phyloP scores from a whole-genome alignment of 2,329 filamentous ascomycete genomes.

The Arthrobotrys sinensis region DNA sequence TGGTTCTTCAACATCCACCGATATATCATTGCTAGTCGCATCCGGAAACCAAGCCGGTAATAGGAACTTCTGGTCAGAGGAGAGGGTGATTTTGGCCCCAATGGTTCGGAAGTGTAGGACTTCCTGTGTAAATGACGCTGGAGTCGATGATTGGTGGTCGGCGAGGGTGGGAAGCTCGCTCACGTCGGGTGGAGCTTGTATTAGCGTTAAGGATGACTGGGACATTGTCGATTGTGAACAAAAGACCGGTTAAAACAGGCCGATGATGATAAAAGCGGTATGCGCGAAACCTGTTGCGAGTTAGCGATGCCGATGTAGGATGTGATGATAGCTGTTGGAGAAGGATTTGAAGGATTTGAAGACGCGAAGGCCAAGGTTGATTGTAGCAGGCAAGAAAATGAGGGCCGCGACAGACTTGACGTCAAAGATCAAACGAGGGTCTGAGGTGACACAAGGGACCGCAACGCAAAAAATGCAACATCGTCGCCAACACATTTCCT shows the following conservation, averaged over 20 bases:
- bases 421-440: slow-evolving; percentile 19
- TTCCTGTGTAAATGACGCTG: slow-evolving; percentile 52
- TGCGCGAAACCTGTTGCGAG: background rate
- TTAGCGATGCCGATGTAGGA: background rate
- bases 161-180: slow-evolving; percentile 50
- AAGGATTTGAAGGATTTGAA: background rate
- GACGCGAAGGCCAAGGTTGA: background rate
- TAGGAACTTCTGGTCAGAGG: slow-evolving; percentile 58
- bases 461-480: slow-evolving; percentile 49
- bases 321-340: background rate
- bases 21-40: slow-evolving; percentile 50
- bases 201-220: slow-evolving; percentile 46
- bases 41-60: slow-evolving; percentile 54
- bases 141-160: slow-evolving; percentile 55
- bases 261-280: background rate
- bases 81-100: slow-evolving; percentile 53
- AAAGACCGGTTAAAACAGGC: no score
- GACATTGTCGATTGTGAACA: slow-evolving; percentile 34
- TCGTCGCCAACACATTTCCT: slow-evolving; percentile 21
- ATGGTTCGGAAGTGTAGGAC: slow-evolving; percentile 49
- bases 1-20: slow-evolving; percentile 22
- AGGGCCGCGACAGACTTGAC: slow-evolving; percentile 7
- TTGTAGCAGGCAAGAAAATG: background rate
- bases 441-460: slow-evolving; percentile 35
- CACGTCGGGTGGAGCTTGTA: slow-evolving; percentile 43